phyloP scores from a whole-genome alignment of 306 rosid genomes.

The Begonia peltatifolia region DNA sequence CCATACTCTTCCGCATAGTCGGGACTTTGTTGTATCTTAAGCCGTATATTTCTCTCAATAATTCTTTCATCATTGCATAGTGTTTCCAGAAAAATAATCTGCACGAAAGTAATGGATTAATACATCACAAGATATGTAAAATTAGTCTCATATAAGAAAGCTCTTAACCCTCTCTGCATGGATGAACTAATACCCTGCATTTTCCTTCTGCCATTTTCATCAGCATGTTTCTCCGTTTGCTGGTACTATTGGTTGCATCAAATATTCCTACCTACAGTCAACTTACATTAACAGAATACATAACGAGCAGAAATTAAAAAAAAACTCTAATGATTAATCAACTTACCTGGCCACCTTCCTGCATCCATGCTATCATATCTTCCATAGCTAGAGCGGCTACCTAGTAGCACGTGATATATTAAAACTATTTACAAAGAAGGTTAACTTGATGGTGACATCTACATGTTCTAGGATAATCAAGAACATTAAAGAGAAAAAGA shows the following conservation, averaged over 20 bases:
- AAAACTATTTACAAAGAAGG: conserved; percentile 71
- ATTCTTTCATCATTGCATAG: conserved; percentile 83
- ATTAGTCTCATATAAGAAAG: conserved; percentile 6
- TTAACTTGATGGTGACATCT: conserved; percentile 49
- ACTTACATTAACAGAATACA: conserved; percentile 14
- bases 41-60: conserved; percentile 88
- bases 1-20: conserved; percentile 98
- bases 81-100: conserved; percentile 96
- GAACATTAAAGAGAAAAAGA: background rate
- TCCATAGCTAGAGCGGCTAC: conserved; percentile 99
- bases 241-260: conserved; percentile 94
- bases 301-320: background rate
- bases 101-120: conserved; percentile 17
- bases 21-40: conserved; percentile 98
- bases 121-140: conserved; percentile 9
- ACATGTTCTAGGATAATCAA: conserved; percentile 15
- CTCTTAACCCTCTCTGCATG: conserved; percentile 11
- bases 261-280: conserved; percentile 82
- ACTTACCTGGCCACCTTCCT: conserved; percentile 98
- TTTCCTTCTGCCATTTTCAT: conserved; percentile 97
- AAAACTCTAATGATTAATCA: conserved; percentile 6
- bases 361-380: conserved; percentile 99
- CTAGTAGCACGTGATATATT: conserved; percentile 94
- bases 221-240: conserved; percentile 79
- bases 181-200: conserved; percentile 63